These are phyloP conservation scores for Ustilago loliicola DNA, from an alignment of 1,284 basidiomycete genomes.

Conservation along the genomic window DNA sequence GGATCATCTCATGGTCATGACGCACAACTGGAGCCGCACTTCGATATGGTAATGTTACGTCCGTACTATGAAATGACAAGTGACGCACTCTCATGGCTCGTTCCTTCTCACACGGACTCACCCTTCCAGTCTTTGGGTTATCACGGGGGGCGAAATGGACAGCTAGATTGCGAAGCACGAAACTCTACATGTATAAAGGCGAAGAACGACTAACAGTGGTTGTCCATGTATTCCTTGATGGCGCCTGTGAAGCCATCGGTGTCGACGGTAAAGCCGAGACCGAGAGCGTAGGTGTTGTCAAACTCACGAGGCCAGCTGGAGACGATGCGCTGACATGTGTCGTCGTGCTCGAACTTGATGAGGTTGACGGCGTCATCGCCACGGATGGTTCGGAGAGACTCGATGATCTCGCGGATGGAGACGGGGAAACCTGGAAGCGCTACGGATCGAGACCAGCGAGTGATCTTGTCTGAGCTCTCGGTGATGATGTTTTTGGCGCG, in stretches of 20 bases:
- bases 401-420: conserved; percentile 27
- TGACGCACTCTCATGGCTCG: too few relatives aligned
- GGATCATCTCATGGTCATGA: too few relatives aligned
- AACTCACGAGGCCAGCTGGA: conserved; percentile 36
- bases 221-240: conserved; percentile 32
- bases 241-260: conserved; percentile 32
- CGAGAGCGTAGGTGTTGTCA: conserved; percentile 30
- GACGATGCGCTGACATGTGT: conserved; percentile 36
- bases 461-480: conserved; percentile 17
- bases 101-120: too few relatives aligned
- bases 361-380: conserved; percentile 29
- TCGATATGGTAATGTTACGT: too few relatives aligned
- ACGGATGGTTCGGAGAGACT: conserved; percentile 28
- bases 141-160: background rate
- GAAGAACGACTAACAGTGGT: conserved; percentile 4
- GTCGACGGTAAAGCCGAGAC: conserved; percentile 34
- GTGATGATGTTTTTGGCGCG: conserved; percentile 21
- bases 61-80: too few relatives aligned
- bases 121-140: too few relatives aligned
- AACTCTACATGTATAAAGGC: background rate
- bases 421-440: conserved; percentile 36
- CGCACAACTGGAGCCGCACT: too few relatives aligned
- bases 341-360: conserved; percentile 44
- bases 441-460: conserved; percentile 25
- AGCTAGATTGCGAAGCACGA: background rate